phyloP scores from a whole-genome alignment of 805 yeast genomes.

The Lipomyces chichibuensis region DNA sequence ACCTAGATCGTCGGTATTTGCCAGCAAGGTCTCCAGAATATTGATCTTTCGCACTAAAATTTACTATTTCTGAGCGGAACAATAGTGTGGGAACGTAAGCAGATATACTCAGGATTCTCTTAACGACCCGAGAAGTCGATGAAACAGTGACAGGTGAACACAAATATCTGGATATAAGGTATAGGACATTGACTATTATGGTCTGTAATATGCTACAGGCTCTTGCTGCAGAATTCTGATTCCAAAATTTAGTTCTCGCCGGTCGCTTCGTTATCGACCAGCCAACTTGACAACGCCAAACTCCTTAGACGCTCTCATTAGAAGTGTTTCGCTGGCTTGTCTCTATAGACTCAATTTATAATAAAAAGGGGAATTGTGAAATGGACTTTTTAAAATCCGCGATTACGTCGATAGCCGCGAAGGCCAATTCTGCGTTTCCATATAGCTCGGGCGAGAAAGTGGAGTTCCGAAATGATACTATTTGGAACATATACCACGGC shows the following conservation, averaged over 20 bases:
- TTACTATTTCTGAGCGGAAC: background rate
- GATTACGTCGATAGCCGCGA: conserved; percentile 37
- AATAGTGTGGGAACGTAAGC: background rate
- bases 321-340: too few relatives aligned
- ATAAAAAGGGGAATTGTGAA: background rate
- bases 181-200: background rate
- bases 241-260: background rate
- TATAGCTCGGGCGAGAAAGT: conserved; percentile 40
- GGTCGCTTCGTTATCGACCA: background rate
- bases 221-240: background rate
- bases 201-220: background rate
- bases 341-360: too few relatives aligned
- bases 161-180: background rate
- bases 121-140: background rate
- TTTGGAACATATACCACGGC: conserved; percentile 71
- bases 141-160: background rate
- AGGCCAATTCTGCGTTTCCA: conserved; percentile 41
- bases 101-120: background rate
- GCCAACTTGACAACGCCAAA: too few relatives aligned
- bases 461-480: conserved; percentile 41
- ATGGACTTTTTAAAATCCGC: conserved; percentile 43
- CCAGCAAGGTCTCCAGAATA: background rate
- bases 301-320: too few relatives aligned
- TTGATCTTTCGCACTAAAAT: background rate
- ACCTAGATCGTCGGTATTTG: background rate